Evolutionary conservation across 257 asterid species (phyloP).

Genomic region (Solanum gandarillasii): DNA sequence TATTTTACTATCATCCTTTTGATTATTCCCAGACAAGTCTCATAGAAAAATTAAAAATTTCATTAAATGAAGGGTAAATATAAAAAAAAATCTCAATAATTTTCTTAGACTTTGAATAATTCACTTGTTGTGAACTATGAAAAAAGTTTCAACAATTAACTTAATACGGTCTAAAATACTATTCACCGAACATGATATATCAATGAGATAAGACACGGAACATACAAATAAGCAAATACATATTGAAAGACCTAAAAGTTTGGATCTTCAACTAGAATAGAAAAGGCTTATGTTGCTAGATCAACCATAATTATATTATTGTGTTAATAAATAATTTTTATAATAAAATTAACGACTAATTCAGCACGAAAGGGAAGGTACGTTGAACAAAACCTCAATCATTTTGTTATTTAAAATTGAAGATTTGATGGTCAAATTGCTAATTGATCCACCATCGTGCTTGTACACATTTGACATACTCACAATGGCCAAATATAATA

Average conservation of each 20-base stretch:
- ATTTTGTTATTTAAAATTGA: background rate
- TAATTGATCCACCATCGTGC: background rate
- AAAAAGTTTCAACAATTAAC: no score
- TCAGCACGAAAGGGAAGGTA: background rate
- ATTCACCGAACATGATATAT: no score
- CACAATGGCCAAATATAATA: no score
- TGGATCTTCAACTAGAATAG: background rate
- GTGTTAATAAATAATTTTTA: background rate
- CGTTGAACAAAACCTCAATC: background rate
- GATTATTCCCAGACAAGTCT: no score
- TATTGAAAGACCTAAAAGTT: background rate
- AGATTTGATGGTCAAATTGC: background rate
- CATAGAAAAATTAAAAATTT: no score
- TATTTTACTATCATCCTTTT: no score
- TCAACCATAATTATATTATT: background rate
- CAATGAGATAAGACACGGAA: background rate
- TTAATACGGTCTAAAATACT: no score
- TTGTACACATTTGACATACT: no score
- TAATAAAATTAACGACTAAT: background rate
- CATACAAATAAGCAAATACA: background rate
- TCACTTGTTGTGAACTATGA: no score
- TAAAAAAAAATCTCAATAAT: no score
- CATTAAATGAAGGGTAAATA: no score
- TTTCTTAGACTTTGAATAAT: no score
- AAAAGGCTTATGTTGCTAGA: background rate